Evolutionary conservation across 805 yeast species (phyloP), one percentile per base, ranked within the genome.

Genomic region (Danielozyma ontarioensis): DNA sequence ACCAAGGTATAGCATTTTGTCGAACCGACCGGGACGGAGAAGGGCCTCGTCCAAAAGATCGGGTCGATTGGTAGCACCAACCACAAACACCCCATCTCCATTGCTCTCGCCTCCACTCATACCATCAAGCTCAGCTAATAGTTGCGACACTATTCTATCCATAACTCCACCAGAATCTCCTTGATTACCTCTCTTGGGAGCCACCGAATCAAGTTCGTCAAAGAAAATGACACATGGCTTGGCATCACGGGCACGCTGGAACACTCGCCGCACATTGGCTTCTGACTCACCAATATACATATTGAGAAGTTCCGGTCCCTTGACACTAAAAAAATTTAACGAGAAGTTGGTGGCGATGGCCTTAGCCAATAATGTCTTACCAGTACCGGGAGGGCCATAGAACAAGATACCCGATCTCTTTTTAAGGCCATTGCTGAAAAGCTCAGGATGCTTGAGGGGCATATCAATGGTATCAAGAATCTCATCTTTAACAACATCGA

Each of bases 241-340:
- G 11, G 97, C 96, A 58, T 93, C 98, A 34, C 97, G 70, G 0
- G 97, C 97, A 45, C 74, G 78, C 57, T 90, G 96, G 58, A 93
- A 93, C 2, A 93, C 96, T 33, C 86, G 73, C 38, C 98, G 77
- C 13, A 93, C 97, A 57, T 93, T 93, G 12, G 97, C 96, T 59
- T 93, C 98, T 2, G 96, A 85, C 59, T 93, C 98, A 56, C 98
- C 98, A 59, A 93, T 90, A 57, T 93, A 93, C 97, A 90, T 93
- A 56, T 93, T 93, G 47, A 93, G 69, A 37, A 93, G 69, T 58
- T 93, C 98, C 1, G 98, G 98, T 16, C 98, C 98, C 56, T 93
- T 93, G 12, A 93, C 97, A 45, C 95, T 84, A 59, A 93, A 89
- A 58, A 93, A 93, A 57, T 93, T 93, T 41, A 93, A 68, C 3